Evolutionary conservation across 495 filamentous ascomycete species (phyloP).

Genomic region (Trichocladium uniseriatum): DNA sequence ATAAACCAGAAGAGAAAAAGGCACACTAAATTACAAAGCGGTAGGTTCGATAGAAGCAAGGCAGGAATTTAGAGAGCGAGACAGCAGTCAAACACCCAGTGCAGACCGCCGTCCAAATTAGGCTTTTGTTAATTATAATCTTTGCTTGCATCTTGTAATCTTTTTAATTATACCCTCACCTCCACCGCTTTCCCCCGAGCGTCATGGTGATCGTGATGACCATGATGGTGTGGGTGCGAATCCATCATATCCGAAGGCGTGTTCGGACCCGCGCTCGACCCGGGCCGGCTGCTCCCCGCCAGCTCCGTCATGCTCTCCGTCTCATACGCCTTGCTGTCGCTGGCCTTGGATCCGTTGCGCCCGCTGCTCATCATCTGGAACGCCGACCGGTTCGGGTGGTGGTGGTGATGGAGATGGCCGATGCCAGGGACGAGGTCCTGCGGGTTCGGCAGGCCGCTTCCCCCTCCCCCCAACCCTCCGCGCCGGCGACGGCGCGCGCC

Average conservation of each 20-base stretch:
- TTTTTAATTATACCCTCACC: background rate
- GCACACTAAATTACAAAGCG: too few relatives aligned
- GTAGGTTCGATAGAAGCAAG: too few relatives aligned
- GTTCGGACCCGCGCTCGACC: background rate
- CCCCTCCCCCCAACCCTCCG: background rate
- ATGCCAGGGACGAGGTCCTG: background rate
- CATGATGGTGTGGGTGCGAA: background rate
- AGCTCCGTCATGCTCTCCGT: slow-evolving; percentile 40
- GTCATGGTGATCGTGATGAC: too few relatives aligned
- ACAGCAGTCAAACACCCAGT: too few relatives aligned
- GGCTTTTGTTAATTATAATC: too few relatives aligned
- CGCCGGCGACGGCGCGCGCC: background rate
- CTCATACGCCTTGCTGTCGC: slow-evolving; percentile 23
- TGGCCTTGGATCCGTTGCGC: slow-evolving; percentile 11
- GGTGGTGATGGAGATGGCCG: background rate
- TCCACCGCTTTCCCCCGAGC: too few relatives aligned
- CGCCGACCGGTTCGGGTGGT: background rate
- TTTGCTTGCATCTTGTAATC: background rate
- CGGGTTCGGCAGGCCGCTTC: background rate
- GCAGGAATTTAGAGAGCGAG: too few relatives aligned
- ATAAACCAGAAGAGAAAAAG: too few relatives aligned
- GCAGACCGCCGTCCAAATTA: too few relatives aligned
- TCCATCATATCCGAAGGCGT: background rate
- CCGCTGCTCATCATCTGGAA: slow-evolving; percentile 24
- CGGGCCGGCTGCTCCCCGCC: slow-evolving; percentile 11